Base-by-base conservation (phyloP, 139 green algal species). In the Auxenochlorella pyrenoidosa region DNA sequence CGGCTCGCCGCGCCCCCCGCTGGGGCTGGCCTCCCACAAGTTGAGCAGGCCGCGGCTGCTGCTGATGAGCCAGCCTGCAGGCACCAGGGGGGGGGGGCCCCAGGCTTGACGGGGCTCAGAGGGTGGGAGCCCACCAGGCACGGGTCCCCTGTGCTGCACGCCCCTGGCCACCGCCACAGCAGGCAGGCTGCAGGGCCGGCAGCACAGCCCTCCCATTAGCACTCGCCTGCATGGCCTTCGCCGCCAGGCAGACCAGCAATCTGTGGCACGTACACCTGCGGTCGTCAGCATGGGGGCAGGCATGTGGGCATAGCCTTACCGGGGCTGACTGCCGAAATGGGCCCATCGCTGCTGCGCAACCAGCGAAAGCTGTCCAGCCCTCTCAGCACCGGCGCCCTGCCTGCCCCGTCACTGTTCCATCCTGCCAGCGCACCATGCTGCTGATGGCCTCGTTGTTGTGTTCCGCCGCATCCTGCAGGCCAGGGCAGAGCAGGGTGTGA, bases 1-100 rank as follows among this genome's bases (percentile, higher is more conserved):
- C 0, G 89, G 82, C 86, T 91, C 83, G 1, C 83, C 90, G 59
- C 60, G 73, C 32, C 92, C 89, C 18, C 89, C 92, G 32, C 91
- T 91, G 34, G 81, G 78, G 75, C 41, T 93, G 86, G 89, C 93
- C 75, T 95, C 93, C 93, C 93, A 96, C 80, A 96, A 88, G 87
- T 96, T 96, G 47, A 96, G 91, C 78, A 94, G 36, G 0, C 83
- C 58, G 0, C 84, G 68, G 6, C 90, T 94, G 79, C 81, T 41
- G 47, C 59, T 86, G 34, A 93, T 68, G 5, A 93, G 38, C 90
- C 90, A 93, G 68, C 89, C 89, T 79, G 75, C 51, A 79, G n/a
- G 8, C 54, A 24, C 54, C 15, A 4, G 54, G 18, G 18, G 18
- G 30, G 5, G 44, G 75, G 26, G 66, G 66, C 4, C 5, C 24